A percentile compares a stretch with the other conserved stretches of the same genome.
Conservation (phyloP, 225 moss, liverwort and hornwort species). For the Sphagnum tenellum region DNA sequence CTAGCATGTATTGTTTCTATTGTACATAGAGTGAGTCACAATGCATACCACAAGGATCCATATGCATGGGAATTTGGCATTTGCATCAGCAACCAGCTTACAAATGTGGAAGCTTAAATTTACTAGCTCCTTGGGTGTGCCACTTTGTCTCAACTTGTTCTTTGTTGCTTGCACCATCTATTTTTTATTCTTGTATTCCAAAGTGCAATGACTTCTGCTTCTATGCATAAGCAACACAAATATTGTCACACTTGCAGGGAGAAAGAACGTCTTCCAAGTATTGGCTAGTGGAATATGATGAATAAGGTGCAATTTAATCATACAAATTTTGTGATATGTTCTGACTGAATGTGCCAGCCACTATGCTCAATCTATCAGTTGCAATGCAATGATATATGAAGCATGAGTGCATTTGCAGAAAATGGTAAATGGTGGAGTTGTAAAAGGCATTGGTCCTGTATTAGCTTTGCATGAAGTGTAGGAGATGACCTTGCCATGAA, state of each 20-base stretch:
- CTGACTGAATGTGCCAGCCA: too few species aligned
- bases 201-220: constrained; percentile 74
- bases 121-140: background rate
- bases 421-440: constrained; percentile 6
- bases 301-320: background rate
- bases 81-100: constrained; percentile 1
- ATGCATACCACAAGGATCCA: constrained; percentile 1
- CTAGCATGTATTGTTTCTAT: too few species aligned
- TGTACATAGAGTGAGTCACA: background rate
- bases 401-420: constrained; percentile 28
- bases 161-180: too few species aligned
- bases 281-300: constrained; percentile 8
- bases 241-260: constrained; percentile 1
- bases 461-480: background rate
- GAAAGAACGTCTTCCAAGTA: constrained; percentile 2
- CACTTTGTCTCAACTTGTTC: too few species aligned
- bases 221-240: constrained; percentile 10
- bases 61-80: constrained; percentile 6
- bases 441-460: constrained; percentile 2
- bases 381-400: too few species aligned
- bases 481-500: background rate
- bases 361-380: too few species aligned
- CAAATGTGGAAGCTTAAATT: constrained; percentile 2
- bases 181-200: constrained; percentile 38
- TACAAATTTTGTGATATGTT: too few species aligned